Base-by-base conservation (phyloP, 2,329 filamentous ascomycete species). In the Ophiobolus disseminans region DNA sequence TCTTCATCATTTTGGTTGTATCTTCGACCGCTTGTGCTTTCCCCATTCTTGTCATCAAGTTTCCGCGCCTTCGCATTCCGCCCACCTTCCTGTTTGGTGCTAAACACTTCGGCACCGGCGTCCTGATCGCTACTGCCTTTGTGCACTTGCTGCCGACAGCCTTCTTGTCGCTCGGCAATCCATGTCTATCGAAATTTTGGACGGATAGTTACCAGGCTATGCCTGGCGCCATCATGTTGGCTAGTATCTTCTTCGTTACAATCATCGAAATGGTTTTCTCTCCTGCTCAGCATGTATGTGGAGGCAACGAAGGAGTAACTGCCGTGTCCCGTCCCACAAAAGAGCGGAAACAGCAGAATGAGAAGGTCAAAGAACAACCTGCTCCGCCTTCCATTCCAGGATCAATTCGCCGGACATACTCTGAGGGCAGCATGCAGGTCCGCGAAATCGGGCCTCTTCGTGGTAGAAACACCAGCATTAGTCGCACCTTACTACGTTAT, bases 41-140 rank as follows among this genome's bases (percentile, higher is more conserved):
- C 57, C 84, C 84, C 1, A 77, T 86, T 42, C 75, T 86, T 19
- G 82, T 82, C 17, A 78, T 81, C 46, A 79, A 81, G 25, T 84
- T 85, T 53, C 84, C 84, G 2, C 74, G 76, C n/a, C 73, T 86
- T 32, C 82, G 81, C 10, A 80, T 86, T 23, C 83, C 84, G 10
- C 79, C 80, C 36, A 78, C 79, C 11, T 84, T 86, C 62, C 83
- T 85, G 55, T 79, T 82, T 31, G 82, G 81, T 65, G 65, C 60
- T 3, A 84, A 85, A 56, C 83, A 85, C 60, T 73, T 73, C 34
- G 70, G 90, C 55, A 94, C 90, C 0, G 90, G 90, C 37, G 90
- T 94, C 17, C 78, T 94, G 14, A 86, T 93, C 52, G 89, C 90
- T 13, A 94, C 90, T 1, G 89, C 90, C 44, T 94, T 94, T 67